Base-by-base conservation (phyloP, 1,284 basidiomycete species). In the Amylostereum chailletii region DNA sequence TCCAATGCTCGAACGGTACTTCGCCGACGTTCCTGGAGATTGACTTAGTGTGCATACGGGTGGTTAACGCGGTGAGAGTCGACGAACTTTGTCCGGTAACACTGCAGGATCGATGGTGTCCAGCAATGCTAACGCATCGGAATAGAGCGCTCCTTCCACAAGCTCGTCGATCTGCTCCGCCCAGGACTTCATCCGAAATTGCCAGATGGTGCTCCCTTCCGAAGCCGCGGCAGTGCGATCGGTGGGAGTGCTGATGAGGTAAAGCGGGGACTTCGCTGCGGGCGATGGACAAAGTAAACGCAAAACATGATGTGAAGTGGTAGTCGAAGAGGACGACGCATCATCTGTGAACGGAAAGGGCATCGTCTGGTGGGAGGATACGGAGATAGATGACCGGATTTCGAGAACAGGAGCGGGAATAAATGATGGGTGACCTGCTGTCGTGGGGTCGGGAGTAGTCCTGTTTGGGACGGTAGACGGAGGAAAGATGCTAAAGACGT, bases 101-200 rank as follows among this genome's bases (percentile, higher is more conserved):
- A 74, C 61, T 6, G 75, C 70, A 32, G 76, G 70, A 51, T 90
- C 85, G 6, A 93, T 67, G 1, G 72, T 81, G 46, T 90, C 84
- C 4, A 98, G 71, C 8, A 98, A 68, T 1, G 85, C 78, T 19
- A 96, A 74, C 0, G 92, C 93, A 60, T 95, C 89, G 0, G 75
- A 71, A 62, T 94, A 94, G 44, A 78, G 70, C 2, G 86, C 90
- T 3, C 69, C 72, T 34, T 73, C 65, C 0, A 94, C 82, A 9
- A 97, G 75, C 59, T 94, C 89, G 53, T 96, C 90, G 6, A 98
- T 74, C 60, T 96, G 92, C 29, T 82, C 77, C 1, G 76, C 74
- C 84, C 93, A 89, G 2, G 83, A 69, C 50, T 76, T 77, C 74
- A 92, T 85, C 6, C 65, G 59, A 39, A 95, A 71, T 43, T 77